Conservation (phyloP, 2,329 filamentous ascomycete genomes). For the Trichoderma gracile region DNA sequence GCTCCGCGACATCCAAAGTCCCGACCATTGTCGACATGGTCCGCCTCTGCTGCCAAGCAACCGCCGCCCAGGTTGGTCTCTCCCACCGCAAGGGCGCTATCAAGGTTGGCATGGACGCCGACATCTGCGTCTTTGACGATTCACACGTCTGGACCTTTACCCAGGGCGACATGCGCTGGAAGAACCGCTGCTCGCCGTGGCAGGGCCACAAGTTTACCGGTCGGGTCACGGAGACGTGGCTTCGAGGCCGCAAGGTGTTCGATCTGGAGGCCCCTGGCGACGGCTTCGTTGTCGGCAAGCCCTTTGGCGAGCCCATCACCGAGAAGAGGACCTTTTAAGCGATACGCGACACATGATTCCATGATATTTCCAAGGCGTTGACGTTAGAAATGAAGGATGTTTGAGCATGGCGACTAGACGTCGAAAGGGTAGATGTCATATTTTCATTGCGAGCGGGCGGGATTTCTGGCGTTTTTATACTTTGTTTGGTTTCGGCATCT, state of each 20-base stretch:
- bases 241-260: slow-evolving; percentile 76
- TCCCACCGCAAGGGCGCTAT: slow-evolving; percentile 77
- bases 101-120: slow-evolving; percentile 77
- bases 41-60: slow-evolving; percentile 81
- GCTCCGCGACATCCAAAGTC: slow-evolving; percentile 51
- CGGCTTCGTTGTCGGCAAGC: slow-evolving; percentile 52
- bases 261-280: slow-evolving; percentile 56
- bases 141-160: slow-evolving; percentile 72
- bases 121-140: slow-evolving; percentile 90
- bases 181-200: slow-evolving; percentile 90
- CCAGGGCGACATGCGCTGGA: slow-evolving; percentile 83
- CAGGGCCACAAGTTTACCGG: slow-evolving; percentile 77
- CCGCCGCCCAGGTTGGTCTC: slow-evolving; percentile 84
- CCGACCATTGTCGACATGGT: slow-evolving; percentile 75
- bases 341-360: slow-evolving; percentile 7
- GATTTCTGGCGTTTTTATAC: slow-evolving; percentile 10
- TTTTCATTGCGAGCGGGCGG: slow-evolving; percentile 13
- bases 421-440: not conserved
- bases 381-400: not conserved
- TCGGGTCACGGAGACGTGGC: slow-evolving; percentile 81
- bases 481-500: not conserved
- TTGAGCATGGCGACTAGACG: slow-evolving; percentile 12
- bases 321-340: slow-evolving; percentile 56
- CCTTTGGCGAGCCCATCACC: slow-evolving; percentile 57
- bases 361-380: slow-evolving; percentile 11